Conservation (phyloP, 2,329 filamentous ascomycete genomes). For the Amphichorda felina region DNA sequence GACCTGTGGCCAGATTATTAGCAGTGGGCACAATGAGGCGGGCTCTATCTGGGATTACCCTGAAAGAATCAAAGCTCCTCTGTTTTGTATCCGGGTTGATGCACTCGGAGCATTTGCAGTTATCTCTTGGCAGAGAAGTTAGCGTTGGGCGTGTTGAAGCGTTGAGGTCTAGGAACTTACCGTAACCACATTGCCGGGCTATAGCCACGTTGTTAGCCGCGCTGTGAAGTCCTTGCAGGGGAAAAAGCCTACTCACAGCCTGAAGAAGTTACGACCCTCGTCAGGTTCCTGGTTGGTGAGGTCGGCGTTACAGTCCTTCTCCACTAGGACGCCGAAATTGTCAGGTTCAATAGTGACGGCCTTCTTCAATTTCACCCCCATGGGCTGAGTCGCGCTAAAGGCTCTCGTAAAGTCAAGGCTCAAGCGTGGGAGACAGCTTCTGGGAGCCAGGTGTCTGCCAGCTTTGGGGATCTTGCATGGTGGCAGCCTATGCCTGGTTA, state of each 20-base stretch:
- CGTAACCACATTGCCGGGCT: conserved; percentile 2
- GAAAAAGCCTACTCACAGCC: neutral
- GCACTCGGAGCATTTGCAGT: conserved; percentile 28
- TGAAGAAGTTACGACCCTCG: neutral
- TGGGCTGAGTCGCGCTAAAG: too few relatives aligned
- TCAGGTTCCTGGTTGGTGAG: neutral
- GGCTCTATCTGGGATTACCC: conserved; percentile 11
- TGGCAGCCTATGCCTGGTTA: too few relatives aligned
- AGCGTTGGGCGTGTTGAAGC: neutral
- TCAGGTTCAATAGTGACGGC: too few relatives aligned
- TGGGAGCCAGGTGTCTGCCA: too few relatives aligned
- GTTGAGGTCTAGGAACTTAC: neutral
- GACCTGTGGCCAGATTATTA: too few relatives aligned
- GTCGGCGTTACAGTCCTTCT: too few relatives aligned
- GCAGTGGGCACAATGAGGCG: too few relatives aligned
- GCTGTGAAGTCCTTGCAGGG: neutral
- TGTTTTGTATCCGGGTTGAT: conserved; percentile 29
- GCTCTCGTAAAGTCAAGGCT: too few relatives aligned
- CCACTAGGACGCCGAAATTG: too few relatives aligned
- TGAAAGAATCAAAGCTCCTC: conserved; percentile 27
- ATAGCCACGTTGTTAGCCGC: neutral
- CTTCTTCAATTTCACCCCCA: too few relatives aligned
- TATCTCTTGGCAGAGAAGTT: conserved; percentile 19
- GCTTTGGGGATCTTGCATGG: too few relatives aligned
- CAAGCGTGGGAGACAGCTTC: too few relatives aligned